These are phyloP conservation scores for Astrothelium macrocarpum DNA, from an alignment of 495 filamentous ascomycete genomes.

Conservation along the genomic window DNA sequence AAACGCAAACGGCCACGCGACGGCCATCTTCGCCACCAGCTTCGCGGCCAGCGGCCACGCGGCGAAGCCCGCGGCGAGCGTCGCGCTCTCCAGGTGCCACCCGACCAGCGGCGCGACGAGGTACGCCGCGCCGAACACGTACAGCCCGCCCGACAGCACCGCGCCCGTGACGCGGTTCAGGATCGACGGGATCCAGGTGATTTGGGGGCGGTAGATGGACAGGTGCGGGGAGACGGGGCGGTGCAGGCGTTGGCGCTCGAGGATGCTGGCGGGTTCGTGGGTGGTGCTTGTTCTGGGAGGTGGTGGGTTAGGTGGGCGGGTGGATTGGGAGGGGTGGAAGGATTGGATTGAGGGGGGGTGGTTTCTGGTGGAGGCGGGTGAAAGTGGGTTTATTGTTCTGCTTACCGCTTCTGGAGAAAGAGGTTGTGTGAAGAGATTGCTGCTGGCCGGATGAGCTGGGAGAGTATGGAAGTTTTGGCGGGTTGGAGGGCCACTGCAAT, in stretches of 20 bases:
- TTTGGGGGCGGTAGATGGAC: constrained; percentile 74
- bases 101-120: constrained; percentile 71
- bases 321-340: not conserved
- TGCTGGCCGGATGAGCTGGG: constrained; percentile 29
- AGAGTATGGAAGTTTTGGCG: constrained; percentile 34
- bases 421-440: constrained; percentile 15
- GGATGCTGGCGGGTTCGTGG: constrained; percentile 53
- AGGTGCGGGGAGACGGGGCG: constrained; percentile 88
- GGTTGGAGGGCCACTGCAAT: constrained; percentile 39
- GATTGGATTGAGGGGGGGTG: constrained; percentile 10
- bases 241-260: constrained; percentile 69
- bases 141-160: constrained; percentile 62
- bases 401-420: constrained; percentile 17
- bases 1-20: constrained; percentile 79
- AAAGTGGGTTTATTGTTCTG: constrained; percentile 6
- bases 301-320: constrained; percentile 19
- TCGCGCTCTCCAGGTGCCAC: constrained; percentile 73
- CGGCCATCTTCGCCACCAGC: constrained; percentile 57
- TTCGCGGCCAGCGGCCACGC: constrained; percentile 60
- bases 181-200: constrained; percentile 69
- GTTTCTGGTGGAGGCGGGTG: not conserved
- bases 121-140: constrained; percentile 77
- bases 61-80: constrained; percentile 68
- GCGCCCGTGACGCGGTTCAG: constrained; percentile 76
- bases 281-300: constrained; percentile 47